A percentile compares a stretch with the other conserved stretches of the same genome.
Evolutionary conservation across 192 early-diverging fungal genomes (phyloP).

Genomic region (Mortierella alpina): DNA sequence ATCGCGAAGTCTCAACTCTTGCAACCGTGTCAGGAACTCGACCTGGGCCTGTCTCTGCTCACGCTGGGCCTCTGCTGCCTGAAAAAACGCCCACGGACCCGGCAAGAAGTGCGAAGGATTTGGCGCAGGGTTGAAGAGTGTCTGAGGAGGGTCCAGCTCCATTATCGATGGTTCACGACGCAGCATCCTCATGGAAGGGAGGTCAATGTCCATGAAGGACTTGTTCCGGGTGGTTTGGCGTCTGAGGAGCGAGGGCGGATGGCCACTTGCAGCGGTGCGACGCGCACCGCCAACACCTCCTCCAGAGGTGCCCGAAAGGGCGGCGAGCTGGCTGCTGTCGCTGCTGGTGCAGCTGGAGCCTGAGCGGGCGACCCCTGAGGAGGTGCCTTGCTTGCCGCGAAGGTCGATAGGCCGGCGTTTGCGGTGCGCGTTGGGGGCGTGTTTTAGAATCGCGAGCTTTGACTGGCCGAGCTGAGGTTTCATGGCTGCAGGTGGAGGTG

Average conservation of each 20-base stretch:
- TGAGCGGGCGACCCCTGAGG: background rate
- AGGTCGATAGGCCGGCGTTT: slow-evolving; percentile 43
- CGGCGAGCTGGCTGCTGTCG: background rate
- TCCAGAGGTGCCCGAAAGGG: background rate
- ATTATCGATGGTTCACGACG: slow-evolving; percentile 48
- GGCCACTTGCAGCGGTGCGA: background rate
- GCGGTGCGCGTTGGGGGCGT: slow-evolving; percentile 43
- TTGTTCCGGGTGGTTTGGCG: slow-evolving; percentile 36
- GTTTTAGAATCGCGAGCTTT: slow-evolving; percentile 38
- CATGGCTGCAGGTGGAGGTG: slow-evolving; percentile 7
- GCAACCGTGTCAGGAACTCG: slow-evolving; percentile 39
- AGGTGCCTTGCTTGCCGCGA: slow-evolving; percentile 22
- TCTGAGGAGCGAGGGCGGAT: slow-evolving; percentile 28
- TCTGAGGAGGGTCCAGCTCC: slow-evolving; percentile 39
- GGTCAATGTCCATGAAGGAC: slow-evolving; percentile 47
- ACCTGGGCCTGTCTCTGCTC: slow-evolving; percentile 35
- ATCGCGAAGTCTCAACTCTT: slow-evolving; percentile 40
- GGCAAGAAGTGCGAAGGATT: slow-evolving; percentile 31
- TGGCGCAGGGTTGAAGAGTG: slow-evolving; percentile 35
- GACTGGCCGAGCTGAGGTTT: slow-evolving; percentile 48
- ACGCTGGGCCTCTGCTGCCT: slow-evolving; percentile 43
- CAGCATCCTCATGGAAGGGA: slow-evolving; percentile 34
- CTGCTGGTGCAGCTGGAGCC: background rate
- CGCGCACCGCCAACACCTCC: background rate
- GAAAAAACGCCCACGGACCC: slow-evolving; percentile 49